These are phyloP conservation scores for Taxawa tesnikishii DNA, from an alignment of 2,329 filamentous ascomycete genomes.

Conservation along the genomic window DNA sequence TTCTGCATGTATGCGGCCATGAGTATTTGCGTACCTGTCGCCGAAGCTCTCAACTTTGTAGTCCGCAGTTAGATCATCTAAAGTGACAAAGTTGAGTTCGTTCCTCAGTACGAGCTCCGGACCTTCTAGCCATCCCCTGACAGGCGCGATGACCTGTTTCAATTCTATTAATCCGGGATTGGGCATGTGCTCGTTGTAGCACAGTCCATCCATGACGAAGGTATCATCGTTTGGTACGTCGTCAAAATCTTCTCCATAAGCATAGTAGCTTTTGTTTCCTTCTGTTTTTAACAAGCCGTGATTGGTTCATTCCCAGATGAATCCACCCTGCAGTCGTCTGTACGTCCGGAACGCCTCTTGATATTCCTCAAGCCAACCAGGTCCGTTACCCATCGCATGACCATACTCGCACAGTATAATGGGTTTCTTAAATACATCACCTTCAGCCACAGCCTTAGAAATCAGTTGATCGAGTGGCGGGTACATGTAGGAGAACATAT, in stretches of 20 bases:
- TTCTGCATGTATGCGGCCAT: too few relatives aligned
- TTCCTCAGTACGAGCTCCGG: conserved; percentile 15
- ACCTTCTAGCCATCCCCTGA: conserved; percentile 9
- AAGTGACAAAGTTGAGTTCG: conserved; percentile 16
- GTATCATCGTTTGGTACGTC: conserved; percentile 28
- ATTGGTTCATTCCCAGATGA: conserved; percentile 35
- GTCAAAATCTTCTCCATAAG: conserved; percentile 31
- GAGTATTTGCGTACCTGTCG: background rate
- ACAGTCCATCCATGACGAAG: conserved; percentile 33
- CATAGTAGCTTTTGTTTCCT: conserved; percentile 26
- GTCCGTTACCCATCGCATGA: conserved; percentile 63
- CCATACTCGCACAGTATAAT: conserved; percentile 45
- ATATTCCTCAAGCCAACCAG: conserved; percentile 58
- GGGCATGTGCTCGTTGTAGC: conserved; percentile 28
- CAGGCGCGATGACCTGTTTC: conserved; percentile 32
- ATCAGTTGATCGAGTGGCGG: conserved; percentile 40
- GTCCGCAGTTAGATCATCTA: conserved; percentile 5
- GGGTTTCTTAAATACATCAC: conserved; percentile 32
- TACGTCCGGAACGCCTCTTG: conserved; percentile 49
- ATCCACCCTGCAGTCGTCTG: conserved; percentile 51
- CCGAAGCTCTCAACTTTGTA: conserved; percentile 3
- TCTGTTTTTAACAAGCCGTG: conserved; percentile 29
- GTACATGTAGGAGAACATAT: conserved; percentile 61
- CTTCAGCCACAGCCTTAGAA: conserved; percentile 28
- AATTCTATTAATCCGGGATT: conserved; percentile 29